Conservation (phyloP, 441 rosid genomes). For the Eruca vesicaria region DNA sequence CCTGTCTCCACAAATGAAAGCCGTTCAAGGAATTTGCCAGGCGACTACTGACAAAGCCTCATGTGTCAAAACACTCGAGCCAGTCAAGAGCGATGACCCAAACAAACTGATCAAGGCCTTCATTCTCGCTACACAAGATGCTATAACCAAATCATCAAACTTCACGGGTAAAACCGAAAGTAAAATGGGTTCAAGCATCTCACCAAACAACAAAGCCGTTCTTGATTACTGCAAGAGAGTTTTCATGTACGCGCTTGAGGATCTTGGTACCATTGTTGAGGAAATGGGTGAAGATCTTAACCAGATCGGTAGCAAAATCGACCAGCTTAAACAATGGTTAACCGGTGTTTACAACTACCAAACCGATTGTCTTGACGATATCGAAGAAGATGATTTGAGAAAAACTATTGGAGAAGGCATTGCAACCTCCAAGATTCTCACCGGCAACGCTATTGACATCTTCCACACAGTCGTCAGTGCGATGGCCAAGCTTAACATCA, state of each 20-base stretch:
- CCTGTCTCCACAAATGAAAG: slow-evolving; percentile 55
- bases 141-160: slow-evolving; percentile 40
- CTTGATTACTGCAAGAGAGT: slow-evolving; percentile 67
- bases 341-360: slow-evolving; percentile 63
- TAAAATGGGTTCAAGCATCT: slow-evolving; percentile 22
- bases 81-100: slow-evolving; percentile 53
- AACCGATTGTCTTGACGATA: slow-evolving; percentile 62
- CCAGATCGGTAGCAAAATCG: slow-evolving; percentile 33
- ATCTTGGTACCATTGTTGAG: slow-evolving; percentile 42
- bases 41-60: slow-evolving; percentile 56
- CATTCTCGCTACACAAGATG: slow-evolving; percentile 39
- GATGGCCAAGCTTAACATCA: slow-evolving; percentile 34
- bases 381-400: slow-evolving; percentile 37
- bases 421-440: slow-evolving; percentile 41
- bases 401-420: slow-evolving; percentile 38
- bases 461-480: slow-evolving; percentile 40
- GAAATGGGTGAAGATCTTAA: slow-evolving; percentile 41
- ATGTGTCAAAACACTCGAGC: slow-evolving; percentile 55
- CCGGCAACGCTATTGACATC: slow-evolving; percentile 53
- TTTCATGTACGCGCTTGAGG: slow-evolving; percentile 47
- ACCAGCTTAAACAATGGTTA: slow-evolving; percentile 62
- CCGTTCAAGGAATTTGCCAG: slow-evolving; percentile 54
- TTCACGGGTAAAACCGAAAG: slow-evolving; percentile 36
- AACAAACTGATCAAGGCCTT: slow-evolving; percentile 57
- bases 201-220: slow-evolving; percentile 41